phyloP scores from a whole-genome alignment of 2,329 filamentous ascomycete species.

The Alternaria angustiovoidea region DNA sequence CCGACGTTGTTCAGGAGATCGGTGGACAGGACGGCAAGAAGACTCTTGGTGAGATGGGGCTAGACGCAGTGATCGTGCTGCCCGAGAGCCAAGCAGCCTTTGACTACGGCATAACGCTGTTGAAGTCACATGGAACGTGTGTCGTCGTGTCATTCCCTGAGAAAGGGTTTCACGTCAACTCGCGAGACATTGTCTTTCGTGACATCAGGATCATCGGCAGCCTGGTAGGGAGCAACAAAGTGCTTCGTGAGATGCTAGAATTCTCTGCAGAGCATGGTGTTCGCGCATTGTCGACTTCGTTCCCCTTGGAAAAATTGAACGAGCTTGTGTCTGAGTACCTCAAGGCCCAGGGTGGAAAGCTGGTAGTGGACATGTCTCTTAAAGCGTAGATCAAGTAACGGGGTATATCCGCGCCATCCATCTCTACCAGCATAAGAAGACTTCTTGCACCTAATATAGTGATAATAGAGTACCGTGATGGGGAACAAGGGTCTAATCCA shows the following conservation, averaged over 20 bases:
- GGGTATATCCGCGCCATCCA: too few relatives aligned
- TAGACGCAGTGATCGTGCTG: slow-evolving; percentile 58
- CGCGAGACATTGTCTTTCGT: slow-evolving; percentile 55
- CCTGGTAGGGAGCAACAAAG: slow-evolving; percentile 54
- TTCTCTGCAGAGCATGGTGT: slow-evolving; percentile 50
- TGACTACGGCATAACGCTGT: slow-evolving; percentile 56
- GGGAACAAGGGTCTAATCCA: not conserved
- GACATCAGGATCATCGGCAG: slow-evolving; percentile 55
- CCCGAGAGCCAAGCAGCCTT: slow-evolving; percentile 59
- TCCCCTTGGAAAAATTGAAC: slow-evolving; percentile 49
- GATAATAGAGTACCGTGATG: not conserved
- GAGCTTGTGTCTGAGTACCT: slow-evolving; percentile 57
- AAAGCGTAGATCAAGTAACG: not conserved
- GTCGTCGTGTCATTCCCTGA: slow-evolving; percentile 59
- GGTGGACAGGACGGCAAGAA: slow-evolving; percentile 49
- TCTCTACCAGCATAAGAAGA: not conserved
- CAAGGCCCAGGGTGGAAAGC: slow-evolving; percentile 55
- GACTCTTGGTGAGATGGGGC: slow-evolving; percentile 52
- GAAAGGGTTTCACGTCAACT: slow-evolving; percentile 54
- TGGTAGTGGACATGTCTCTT: slow-evolving; percentile 54
- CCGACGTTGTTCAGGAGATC: slow-evolving; percentile 42
- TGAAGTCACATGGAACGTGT: slow-evolving; percentile 57
- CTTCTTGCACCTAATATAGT: not conserved
- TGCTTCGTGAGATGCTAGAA: slow-evolving; percentile 51
- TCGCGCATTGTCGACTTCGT: slow-evolving; percentile 48